phyloP scores from a whole-genome alignment of 176 grass and related monocot species.

The Phragmites australis region DNA sequence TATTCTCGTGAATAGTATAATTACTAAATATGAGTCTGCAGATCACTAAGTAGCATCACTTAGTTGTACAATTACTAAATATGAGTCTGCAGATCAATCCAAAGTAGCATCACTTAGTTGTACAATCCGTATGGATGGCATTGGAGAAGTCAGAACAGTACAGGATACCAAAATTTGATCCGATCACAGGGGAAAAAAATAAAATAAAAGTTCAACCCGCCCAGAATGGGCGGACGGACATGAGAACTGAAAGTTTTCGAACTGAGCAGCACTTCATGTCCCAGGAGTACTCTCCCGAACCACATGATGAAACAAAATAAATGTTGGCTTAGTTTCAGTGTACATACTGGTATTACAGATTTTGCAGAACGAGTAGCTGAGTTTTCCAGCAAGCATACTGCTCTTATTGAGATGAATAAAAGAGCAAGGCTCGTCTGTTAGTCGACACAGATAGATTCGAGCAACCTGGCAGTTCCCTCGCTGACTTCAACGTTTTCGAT shows the following conservation, averaged over 20 bases:
- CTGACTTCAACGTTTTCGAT: slow-evolving; percentile 65
- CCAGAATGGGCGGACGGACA: neutral
- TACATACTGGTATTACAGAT: slow-evolving; percentile 20
- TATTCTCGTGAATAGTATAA: no score
- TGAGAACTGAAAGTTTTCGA: neutral
- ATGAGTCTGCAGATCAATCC: neutral
- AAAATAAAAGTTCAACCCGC: neutral
- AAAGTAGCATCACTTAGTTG: neutral
- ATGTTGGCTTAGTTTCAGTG: neutral
- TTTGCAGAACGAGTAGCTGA: slow-evolving; percentile 1
- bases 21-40: no score
- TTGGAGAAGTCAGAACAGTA: neutral
- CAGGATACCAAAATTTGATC: neutral
- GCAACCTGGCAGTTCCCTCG: slow-evolving; percentile 45
- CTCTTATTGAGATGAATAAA: slow-evolving; percentile 40
- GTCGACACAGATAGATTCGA: slow-evolving; percentile 60
- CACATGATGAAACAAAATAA: neutral
- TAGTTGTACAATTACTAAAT: neutral
- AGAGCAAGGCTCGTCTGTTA: neutral
- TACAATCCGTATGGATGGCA: neutral
- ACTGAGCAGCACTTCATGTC: neutral
- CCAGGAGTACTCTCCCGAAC: neutral
- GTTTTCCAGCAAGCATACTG: neutral
- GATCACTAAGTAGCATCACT: no score
- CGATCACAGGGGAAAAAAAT: neutral